phyloP scores from a whole-genome alignment of 1,284 basidiomycete species.

The Trichosporon sp. region DNA sequence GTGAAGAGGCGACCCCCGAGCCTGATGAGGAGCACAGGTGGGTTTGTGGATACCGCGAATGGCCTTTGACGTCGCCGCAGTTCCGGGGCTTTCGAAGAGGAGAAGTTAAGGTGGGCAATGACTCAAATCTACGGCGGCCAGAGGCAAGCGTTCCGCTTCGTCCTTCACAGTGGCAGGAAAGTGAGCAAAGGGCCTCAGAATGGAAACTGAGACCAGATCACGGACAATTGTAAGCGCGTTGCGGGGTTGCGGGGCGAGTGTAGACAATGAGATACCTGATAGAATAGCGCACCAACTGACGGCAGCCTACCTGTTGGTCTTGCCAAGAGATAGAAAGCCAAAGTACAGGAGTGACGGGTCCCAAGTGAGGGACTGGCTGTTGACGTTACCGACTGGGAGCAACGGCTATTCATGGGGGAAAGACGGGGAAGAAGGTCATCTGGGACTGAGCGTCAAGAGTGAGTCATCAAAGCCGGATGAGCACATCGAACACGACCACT shows the following conservation, averaged over 20 bases:
- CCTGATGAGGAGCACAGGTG: constrained; percentile 14
- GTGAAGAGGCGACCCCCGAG: constrained; percentile 33
- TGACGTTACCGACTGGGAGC: constrained; percentile 38
- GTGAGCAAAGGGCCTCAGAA: background rate
- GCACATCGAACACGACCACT: too few species aligned
- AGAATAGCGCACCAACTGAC: background rate
- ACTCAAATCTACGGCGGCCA: background rate
- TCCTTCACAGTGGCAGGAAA: constrained; percentile 23
- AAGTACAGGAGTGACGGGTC: constrained; percentile 32
- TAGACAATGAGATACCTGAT: too few species aligned
- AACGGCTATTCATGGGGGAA: constrained; percentile 42
- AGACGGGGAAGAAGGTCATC: constrained; percentile 43
- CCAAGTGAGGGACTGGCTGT: constrained; percentile 45
- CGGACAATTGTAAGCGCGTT: background rate
- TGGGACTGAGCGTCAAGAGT: constrained; percentile 48
- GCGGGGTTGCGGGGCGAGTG: too few species aligned
- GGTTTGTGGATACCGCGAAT: background rate
- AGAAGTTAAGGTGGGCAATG: constrained; percentile 20
- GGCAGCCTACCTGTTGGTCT: constrained; percentile 41
- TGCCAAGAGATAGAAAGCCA: constrained; percentile 30
- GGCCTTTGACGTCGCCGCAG: background rate
- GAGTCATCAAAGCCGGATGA: constrained; percentile 23
- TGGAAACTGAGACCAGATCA: background rate
- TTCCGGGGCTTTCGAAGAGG: constrained; percentile 20
- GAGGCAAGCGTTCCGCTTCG: constrained; percentile 18